A percentile compares a stretch with the other conserved stretches of the same genome.
Evolutionary conservation across 352 stramenopile species (phyloP).

Genomic region (Phytophthora constricta): DNA sequence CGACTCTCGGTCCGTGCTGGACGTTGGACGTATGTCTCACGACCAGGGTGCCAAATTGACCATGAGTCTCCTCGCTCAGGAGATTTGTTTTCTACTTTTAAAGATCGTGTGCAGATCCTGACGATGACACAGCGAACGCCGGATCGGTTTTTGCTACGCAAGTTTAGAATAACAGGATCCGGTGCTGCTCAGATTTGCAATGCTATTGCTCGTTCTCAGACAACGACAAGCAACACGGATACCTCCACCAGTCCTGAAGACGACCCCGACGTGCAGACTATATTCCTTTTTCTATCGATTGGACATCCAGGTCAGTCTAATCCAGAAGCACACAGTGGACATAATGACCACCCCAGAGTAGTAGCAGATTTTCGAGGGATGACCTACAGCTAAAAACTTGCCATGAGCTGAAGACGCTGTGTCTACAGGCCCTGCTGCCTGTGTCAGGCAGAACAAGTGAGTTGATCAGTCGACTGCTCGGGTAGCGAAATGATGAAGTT

Average conservation of each 20-base stretch:
- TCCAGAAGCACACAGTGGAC: not conserved
- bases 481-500: not conserved
- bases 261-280: not conserved
- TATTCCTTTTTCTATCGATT: not conserved
- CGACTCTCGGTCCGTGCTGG: constrained; percentile 5
- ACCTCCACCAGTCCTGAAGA: not conserved
- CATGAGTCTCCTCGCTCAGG: not conserved
- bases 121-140: not conserved
- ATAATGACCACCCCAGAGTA: not conserved
- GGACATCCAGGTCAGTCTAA: too few relatives aligned
- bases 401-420: not conserved
- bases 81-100: constrained; percentile 3
- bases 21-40: constrained; percentile 5
- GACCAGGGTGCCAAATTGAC: not conserved
- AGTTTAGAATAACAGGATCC: constrained; percentile 12
- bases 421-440: not conserved
- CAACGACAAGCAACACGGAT: not conserved
- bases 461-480: not conserved
- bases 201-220: not conserved
- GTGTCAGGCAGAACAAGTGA: not conserved
- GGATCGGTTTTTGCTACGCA: constrained; percentile 2
- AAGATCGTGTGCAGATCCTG: not conserved
- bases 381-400: not conserved
- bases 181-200: constrained; percentile 6
- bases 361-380: not conserved